Base-by-base conservation (phyloP, 23 red algal species). In the Gracilaria caudata region DNA sequence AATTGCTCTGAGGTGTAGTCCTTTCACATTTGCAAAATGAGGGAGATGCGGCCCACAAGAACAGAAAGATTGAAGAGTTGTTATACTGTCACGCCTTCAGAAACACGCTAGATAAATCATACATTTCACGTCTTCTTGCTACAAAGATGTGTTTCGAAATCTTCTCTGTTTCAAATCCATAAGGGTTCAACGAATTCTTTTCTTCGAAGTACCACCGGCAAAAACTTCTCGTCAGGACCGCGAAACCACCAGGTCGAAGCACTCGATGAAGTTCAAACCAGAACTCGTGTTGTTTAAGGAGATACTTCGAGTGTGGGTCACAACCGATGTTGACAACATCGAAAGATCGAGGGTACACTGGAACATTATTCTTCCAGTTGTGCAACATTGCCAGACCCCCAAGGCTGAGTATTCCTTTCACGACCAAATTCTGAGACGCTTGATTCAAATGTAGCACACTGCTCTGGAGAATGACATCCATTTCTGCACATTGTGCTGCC, bases 251-350 rank as follows among this genome's bases (percentile, higher is more conserved):
- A 13, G 79, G 79, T 33, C 79, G 19, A 34, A 83, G 63, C 13
- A 83, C 63, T 47, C 79, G 57, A 39, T 83, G 56, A 25, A 83
- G 63, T 49, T 83, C 79, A 29, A 83, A 33, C 79, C 79, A 83
- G 24, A 83, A 83, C 35, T 63, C 36, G 16, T 17, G 63, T 29
- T 24, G 57, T 12, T 47, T 37, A 7, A 83, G 38, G 25, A 75
- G 40, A 25, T 47, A 7, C 19, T 49, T 75, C 37, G 70, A 49
- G 0, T 37, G n/a, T 30, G 23, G 8, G 19, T 66, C 51, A 59
- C 79, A 83, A 23, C 54, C 79, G 25, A 83, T 30, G 25, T 46
- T 66, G 16, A 83, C 58, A 11, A 58, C 56, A 47, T 83, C 79
- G 60, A 83, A 83, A 6, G 53, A 66, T 40, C 79, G 57, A 3